These are phyloP conservation scores for Backusella mclennaniae DNA, from an alignment of 192 early-diverging fungal species.

Conservation along the genomic window DNA sequence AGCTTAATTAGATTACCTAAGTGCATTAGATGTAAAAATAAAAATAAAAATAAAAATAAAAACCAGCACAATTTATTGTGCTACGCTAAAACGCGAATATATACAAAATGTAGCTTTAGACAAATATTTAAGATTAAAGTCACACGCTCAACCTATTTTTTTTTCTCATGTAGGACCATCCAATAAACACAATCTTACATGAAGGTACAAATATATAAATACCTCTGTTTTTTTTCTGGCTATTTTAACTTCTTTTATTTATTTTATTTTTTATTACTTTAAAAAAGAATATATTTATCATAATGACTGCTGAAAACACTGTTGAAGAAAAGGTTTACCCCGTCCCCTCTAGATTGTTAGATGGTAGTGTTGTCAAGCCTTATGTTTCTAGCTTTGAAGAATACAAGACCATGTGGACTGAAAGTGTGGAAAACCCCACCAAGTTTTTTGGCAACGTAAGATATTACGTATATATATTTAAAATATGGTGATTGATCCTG, in stretches of 20 bases:
- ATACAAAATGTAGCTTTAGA: neutral
- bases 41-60: neutral
- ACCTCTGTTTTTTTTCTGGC: neutral
- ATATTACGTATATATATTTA: neutral
- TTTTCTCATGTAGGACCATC: slow-evolving; percentile 1
- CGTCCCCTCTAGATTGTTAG: slow-evolving; percentile 66
- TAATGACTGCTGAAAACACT: slow-evolving; percentile 16
- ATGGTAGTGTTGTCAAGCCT: slow-evolving; percentile 58
- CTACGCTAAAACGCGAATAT: slow-evolving; percentile 7
- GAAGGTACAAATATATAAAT: slow-evolving; percentile 8
- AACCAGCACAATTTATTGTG: neutral
- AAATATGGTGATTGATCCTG: neutral
- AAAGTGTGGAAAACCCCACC: slow-evolving; percentile 77
- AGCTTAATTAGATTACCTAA: neutral
- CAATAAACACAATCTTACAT: neutral
- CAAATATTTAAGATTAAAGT: slow-evolving; percentile 1
- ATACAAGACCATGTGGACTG: slow-evolving; percentile 79
- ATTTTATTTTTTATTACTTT: neutral
- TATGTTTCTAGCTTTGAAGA: slow-evolving; percentile 70
- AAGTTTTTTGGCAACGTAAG: slow-evolving; percentile 82
- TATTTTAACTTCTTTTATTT: neutral
- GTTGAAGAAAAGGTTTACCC: slow-evolving; percentile 28
- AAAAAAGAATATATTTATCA: neutral
- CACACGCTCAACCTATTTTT: neutral
- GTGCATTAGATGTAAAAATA: neutral